Evolutionary conservation across 2,329 filamentous ascomycete genomes (phyloP), one percentile per base, ranked within the genome.

Genomic region (Nigrospora sphaerica): DNA sequence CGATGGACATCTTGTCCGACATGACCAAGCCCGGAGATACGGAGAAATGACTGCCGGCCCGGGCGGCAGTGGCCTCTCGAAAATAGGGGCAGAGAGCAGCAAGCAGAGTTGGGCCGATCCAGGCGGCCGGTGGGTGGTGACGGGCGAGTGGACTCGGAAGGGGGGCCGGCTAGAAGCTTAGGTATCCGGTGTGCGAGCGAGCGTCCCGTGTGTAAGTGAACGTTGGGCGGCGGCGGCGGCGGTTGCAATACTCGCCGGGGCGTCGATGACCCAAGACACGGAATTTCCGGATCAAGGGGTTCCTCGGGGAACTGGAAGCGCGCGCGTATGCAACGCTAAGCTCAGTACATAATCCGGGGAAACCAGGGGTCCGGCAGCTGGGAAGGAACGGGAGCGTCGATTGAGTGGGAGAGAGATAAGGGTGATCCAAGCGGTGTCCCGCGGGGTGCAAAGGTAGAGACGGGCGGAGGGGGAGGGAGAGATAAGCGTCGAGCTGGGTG

Each of bases 1-100:
- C 79, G 65, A 83, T 78, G 56, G 80, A 83, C 81, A 83, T 85
- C 56, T 72, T 79, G 67, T 82, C 78, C 68, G 78, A 77, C 79
- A 84, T 84, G 64, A 71, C 73, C 71, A 65, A 60, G 52, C 47
- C 50, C 47, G 47, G 51, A 55, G 52, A 55, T 55, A 60, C 54
- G 23, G 23, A 28, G 56, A 62, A 62, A 63, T 58, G 59, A 55
- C 61, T 62, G 67, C 68, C 67, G 67, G 36, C n/a, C 31, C 63
- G 62, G 66, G 64, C 65, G 63, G 64, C 64, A 64, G 62, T 59
- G 60, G 64, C 64, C 66, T 66, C 59, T 57, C 55, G 54, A 45
- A 46, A 41, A 47, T 46, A 19, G 34, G 32, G 40, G 32, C 17
- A 42, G 39, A 42, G 23, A 34, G 23, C 12, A 42, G 34, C 40